Percentiles rank a stretch among this genome's conserved stretches.
These are phyloP conservation scores for Apiotrichum montevideense DNA, from an alignment of 1,284 basidiomycete genomes.

Conservation along the genomic window DNA sequence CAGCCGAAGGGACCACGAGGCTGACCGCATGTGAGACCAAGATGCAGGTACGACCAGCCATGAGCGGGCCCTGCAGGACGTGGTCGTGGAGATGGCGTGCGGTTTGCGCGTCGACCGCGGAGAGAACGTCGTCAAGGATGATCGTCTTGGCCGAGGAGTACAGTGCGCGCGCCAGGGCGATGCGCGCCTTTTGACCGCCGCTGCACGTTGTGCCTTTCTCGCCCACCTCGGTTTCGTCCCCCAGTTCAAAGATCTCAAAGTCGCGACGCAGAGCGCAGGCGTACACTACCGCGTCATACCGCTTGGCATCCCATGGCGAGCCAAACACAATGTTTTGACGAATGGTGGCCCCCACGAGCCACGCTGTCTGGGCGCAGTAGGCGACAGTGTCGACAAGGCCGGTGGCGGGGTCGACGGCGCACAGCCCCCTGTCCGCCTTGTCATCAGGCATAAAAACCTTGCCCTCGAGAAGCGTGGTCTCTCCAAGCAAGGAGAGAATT, in stretches of 20 bases:
- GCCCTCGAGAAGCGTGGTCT: constrained; percentile 51
- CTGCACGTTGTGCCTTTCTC: constrained; percentile 54
- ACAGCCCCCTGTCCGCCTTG: constrained; percentile 39
- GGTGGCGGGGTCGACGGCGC: constrained; percentile 48
- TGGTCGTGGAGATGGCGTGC: constrained; percentile 38
- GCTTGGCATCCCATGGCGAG: constrained; percentile 41
- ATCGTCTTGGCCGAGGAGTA: constrained; percentile 43
- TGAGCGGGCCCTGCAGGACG: constrained; percentile 42
- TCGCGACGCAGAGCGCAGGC: constrained; percentile 54
- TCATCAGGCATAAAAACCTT: constrained; percentile 52
- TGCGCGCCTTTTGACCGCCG: constrained; percentile 45
- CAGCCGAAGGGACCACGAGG: constrained; percentile 49
- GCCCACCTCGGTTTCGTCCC: constrained; percentile 55
- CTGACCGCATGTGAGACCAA: constrained; percentile 54
- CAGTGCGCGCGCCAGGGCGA: constrained; percentile 43
- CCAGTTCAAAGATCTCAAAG: constrained; percentile 51
- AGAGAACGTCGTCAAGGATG: constrained; percentile 44
- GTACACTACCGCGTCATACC: constrained; percentile 50
- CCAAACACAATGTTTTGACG: constrained; percentile 55
- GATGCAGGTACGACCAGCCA: constrained; percentile 47
- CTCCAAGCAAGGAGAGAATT: constrained; percentile 55
- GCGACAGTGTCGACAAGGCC: constrained; percentile 52
- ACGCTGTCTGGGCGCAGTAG: constrained; percentile 53
- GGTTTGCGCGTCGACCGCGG: constrained; percentile 51
- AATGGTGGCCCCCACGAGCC: constrained; percentile 54